Evolutionary conservation across 805 yeast species (phyloP), one percentile per base, ranked within the genome.

Genomic region (Alloascoidea hylecoeti): DNA sequence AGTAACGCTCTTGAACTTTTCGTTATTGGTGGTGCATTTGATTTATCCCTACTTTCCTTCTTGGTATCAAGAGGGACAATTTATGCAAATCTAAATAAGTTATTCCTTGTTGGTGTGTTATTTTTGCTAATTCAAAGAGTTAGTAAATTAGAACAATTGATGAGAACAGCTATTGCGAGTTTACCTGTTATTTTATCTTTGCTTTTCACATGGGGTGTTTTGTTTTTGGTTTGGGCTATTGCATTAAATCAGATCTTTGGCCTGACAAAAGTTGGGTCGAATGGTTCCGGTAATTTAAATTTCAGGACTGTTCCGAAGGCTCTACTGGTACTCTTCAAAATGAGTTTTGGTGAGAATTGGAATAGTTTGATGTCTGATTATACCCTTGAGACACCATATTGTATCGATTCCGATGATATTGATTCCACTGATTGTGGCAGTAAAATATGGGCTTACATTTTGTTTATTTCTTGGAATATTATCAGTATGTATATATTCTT

Each of bases 311-410:
- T 81, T 3, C 74, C 84, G 0, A 81, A 81, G 46, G 62, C 83
- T 0, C 50, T 81, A 49, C 66, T 81, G 35, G 49, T 80, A 35
- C 55, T 81, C 14, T 81, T 81, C 56, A 66, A 79, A 45, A 66
- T 73, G 52, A 76, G 86, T 60, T 80, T 81, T 56, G 94, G 92
- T 9, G 92, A 81, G 56, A 85, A 83, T 3, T 81, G 94, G 94
- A 81, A 81, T 50, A 72, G 75, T 46, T 67, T 77, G 18, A 81
- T 81, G 92, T 61, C 64, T 36, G 92, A 81, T 54, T 71, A 68
- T 46, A 63, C 72, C 0, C 49, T 80, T 4, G 61, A 53, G 15
- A 39, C 50, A 0, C 92, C 92, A 0, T 71, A 52, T 43, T 81
- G 94, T 50, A 51, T 63, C 0, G 41, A 49, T 3, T 48, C 50